Evolutionary conservation across 164 flowering plant genomes (phyloP), one percentile per base, ranked within the genome.

Genomic region (Piper betle): DNA sequence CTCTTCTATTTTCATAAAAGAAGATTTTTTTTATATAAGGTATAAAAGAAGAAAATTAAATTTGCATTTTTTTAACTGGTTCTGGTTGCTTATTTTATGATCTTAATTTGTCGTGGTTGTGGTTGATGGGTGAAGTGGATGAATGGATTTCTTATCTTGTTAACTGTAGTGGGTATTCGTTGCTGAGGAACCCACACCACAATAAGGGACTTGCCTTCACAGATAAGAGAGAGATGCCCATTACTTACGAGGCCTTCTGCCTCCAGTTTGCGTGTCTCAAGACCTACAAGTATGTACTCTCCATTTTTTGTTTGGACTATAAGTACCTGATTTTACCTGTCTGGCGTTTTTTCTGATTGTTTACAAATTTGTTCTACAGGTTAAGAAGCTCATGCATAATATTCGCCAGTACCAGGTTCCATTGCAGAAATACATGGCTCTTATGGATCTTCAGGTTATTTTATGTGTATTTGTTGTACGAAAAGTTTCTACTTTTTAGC

Each of bases 171-270:
- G 96, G 96, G 18, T 84, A 77, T 66, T 55, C 82, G 0, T 62
- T 88, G 77, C 64, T 86, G 80, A 79, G 96, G 60, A 85, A 88
- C 68, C 96, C 96, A n/a, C 82, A 62, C 61, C 79, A 82, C 66
- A 86, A 88, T 80, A 88, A 88, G 71, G 96, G 92, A 57, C 84
- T 88, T 25, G 87, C 85, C 40, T 88, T 88, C 75, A 66, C 78
- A 7, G 83, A 79, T 65, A 84, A 55, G 96, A 88, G 75, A 82
- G 96, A 58, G 90, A 88, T 72, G 81, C 86, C 3, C 92, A 84
- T 71, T 88, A 81, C 76, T 62, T 88, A 76, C 79, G 90, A 39
- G 96, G 96, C 53, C 92, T 88, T 70, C 80, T 88, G 6, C 96
- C 96, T 37, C 96, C 96, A 1, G 67, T 70, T 7, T 71, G 82